Evolutionary conservation across 768 basidiomycete genomes (phyloP).

Genomic region (Jaapia argillacea): DNA sequence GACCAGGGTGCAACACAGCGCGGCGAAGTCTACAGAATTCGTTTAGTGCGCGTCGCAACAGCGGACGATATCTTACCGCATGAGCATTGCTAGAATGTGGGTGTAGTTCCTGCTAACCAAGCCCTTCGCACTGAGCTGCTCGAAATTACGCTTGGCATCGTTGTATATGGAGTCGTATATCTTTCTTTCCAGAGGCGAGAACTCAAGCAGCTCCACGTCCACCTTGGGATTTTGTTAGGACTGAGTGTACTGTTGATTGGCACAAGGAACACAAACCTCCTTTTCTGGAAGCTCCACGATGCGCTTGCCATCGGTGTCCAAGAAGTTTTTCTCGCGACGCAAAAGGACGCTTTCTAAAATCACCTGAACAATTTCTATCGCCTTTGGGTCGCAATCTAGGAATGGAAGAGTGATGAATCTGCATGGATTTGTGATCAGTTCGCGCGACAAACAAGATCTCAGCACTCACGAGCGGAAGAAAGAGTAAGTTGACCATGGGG

Average conservation of each 20-base stretch:
- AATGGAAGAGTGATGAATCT: slow-evolving; percentile 92
- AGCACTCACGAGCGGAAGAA: slow-evolving; percentile 80
- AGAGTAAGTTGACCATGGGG: slow-evolving; percentile 72
- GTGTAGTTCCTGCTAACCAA: slow-evolving; percentile 73
- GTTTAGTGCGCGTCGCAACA: background rate
- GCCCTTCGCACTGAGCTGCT: slow-evolving; percentile 71
- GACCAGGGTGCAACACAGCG: slow-evolving; percentile 83
- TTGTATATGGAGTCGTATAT: slow-evolving; percentile 85
- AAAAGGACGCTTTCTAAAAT: slow-evolving; percentile 84
- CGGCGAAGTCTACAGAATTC: slow-evolving; percentile 58
- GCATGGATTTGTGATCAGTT: background rate
- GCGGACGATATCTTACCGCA: slow-evolving; percentile 49
- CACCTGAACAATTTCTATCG: slow-evolving; percentile 90
- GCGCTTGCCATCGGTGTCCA: slow-evolving; percentile 71
- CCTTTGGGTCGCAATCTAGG: slow-evolving; percentile 82
- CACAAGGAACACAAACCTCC: slow-evolving; percentile 34
- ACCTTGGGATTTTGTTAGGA: slow-evolving; percentile 30
- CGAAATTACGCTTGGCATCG: slow-evolving; percentile 72
- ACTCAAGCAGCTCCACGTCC: slow-evolving; percentile 63
- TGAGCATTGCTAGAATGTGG: slow-evolving; percentile 88
- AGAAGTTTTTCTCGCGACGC: slow-evolving; percentile 89
- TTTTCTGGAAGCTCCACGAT: slow-evolving; percentile 88
- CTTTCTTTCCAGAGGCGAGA: slow-evolving; percentile 70
- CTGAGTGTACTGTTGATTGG: slow-evolving; percentile 3
- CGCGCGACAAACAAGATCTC: background rate